Percentiles rank a stretch among this genome's conserved stretches.
These are phyloP conservation scores for Colletotrichum zoysiae DNA, from an alignment of 2,329 filamentous ascomycete species.

Conservation along the genomic window DNA sequence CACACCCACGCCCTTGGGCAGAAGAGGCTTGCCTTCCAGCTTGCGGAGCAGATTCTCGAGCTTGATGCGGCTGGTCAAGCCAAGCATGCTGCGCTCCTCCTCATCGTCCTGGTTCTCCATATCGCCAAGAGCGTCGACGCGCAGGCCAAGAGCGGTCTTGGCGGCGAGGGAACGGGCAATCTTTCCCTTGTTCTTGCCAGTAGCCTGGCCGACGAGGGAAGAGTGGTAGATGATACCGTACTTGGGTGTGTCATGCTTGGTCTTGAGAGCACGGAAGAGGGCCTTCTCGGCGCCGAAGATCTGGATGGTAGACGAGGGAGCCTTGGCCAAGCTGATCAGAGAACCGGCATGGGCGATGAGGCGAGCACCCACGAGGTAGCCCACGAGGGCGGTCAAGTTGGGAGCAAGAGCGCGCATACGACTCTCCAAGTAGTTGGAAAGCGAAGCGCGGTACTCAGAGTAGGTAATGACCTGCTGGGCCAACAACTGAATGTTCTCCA, in stretches of 20 bases:
- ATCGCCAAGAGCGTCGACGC: conserved; percentile 81
- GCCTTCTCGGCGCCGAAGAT: conserved; percentile 99
- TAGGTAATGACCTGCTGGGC: conserved; percentile 95
- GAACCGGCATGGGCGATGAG: conserved; percentile 96
- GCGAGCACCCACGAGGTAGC: conserved; percentile 92
- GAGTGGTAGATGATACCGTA: conserved; percentile 96
- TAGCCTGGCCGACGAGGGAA: conserved; percentile 94
- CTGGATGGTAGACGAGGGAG: conserved; percentile 94
- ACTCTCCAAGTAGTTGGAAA: conserved; percentile 88
- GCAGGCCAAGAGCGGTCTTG: conserved; percentile 92
- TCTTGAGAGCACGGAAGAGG: conserved; percentile 97
- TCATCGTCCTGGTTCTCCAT: conserved; percentile 81
- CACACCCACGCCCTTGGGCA: conserved; percentile 80
- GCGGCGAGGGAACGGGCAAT: conserved; percentile 96
- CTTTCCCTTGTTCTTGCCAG: conserved; percentile 99
- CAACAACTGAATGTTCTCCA: conserved; percentile 91
- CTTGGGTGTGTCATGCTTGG: conserved; percentile 98
- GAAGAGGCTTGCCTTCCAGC: conserved; percentile 91
- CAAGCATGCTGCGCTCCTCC: conserved; percentile 87
- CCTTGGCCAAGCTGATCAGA: conserved; percentile 94
- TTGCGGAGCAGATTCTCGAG: conserved; percentile 81
- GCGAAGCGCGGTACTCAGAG: conserved; percentile 88
- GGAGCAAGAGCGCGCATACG: conserved; percentile 98
- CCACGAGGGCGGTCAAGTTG: conserved; percentile 92
- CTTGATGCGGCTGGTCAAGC: conserved; percentile 77